Percentiles rank a stretch among this genome's conserved stretches.
Conservation (phyloP, 208 protist genomes). For the Kentomonas sorsogonicus region DNA sequence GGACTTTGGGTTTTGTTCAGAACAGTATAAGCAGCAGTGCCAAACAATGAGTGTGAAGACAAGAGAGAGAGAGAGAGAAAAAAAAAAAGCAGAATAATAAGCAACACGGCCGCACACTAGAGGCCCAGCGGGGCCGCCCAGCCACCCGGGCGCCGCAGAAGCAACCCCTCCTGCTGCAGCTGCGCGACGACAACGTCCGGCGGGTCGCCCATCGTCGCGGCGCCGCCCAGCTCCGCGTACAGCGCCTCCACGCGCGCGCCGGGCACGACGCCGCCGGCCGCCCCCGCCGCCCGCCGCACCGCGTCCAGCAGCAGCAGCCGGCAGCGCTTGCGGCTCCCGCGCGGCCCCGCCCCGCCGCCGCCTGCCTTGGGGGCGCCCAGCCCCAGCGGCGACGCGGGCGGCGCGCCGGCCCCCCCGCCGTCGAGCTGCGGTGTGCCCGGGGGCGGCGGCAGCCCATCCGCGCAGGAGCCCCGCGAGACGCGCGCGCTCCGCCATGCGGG, state of each 20-base stretch:
- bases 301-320: no score
- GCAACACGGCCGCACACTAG: neutral
- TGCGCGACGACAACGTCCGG: neutral
- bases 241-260: neutral
- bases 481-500: neutral
- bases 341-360: no score
- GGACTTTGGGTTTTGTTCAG: neutral
- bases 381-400: neutral
- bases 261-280: no score
- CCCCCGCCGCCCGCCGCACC: no score
- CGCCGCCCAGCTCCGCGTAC: neutral
- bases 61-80: no score
- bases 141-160: constrained; percentile 3
- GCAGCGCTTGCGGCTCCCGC: no score
- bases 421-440: neutral
- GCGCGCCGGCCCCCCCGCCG: neutral
- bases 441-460: neutral
- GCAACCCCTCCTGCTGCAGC: constrained; percentile 6
- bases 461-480: neutral
- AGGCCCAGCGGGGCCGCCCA: neutral
- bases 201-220: neutral
- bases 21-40: neutral
- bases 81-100: neutral
- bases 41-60: no score
- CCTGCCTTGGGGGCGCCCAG: no score